Percentiles rank a stretch among this genome's conserved stretches.
Conservation (phyloP, 257 asterid genomes). For the Ilex aquifolium region DNA sequence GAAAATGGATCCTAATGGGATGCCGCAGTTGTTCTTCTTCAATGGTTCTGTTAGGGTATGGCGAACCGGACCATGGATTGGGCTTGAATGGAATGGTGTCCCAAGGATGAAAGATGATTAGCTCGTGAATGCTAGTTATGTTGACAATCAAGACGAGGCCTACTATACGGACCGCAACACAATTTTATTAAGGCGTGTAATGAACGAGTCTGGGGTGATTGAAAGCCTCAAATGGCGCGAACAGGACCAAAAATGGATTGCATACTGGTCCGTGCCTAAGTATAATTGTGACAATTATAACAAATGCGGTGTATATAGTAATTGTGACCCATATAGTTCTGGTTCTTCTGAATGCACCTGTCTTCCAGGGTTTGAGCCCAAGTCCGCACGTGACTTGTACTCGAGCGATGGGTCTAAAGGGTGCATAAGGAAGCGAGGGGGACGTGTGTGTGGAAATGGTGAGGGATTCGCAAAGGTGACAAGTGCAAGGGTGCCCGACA, state of each 20-base stretch:
- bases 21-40: slow-evolving; percentile 15
- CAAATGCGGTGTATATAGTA: slow-evolving; percentile 20
- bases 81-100: neutral
- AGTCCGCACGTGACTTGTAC: slow-evolving; percentile 23
- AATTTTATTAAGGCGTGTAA: slow-evolving; percentile 17
- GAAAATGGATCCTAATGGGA: slow-evolving; percentile 29
- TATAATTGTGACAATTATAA: slow-evolving; percentile 26
- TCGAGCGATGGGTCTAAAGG: no score
- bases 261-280: slow-evolving; percentile 19
- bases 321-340: slow-evolving; percentile 16
- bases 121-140: slow-evolving; percentile 22
- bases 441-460: slow-evolving; percentile 11
- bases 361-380: slow-evolving; percentile 34
- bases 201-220: slow-evolving; percentile 27
- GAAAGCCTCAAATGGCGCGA: slow-evolving; percentile 24
- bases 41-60: slow-evolving; percentile 10
- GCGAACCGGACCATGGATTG: slow-evolving; percentile 37
- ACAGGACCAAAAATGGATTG: slow-evolving; percentile 18
- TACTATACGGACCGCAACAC: slow-evolving; percentile 14
- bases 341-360: slow-evolving; percentile 24
- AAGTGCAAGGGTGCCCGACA: slow-evolving; percentile 23
- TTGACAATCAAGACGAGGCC: slow-evolving; percentile 25
- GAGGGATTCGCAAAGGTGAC: slow-evolving; percentile 20
- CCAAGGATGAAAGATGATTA: slow-evolving; percentile 30
- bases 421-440: neutral